Evolutionary conservation across 2,329 filamentous ascomycete species (phyloP).

Genomic region (Aspergillus ruber): DNA sequence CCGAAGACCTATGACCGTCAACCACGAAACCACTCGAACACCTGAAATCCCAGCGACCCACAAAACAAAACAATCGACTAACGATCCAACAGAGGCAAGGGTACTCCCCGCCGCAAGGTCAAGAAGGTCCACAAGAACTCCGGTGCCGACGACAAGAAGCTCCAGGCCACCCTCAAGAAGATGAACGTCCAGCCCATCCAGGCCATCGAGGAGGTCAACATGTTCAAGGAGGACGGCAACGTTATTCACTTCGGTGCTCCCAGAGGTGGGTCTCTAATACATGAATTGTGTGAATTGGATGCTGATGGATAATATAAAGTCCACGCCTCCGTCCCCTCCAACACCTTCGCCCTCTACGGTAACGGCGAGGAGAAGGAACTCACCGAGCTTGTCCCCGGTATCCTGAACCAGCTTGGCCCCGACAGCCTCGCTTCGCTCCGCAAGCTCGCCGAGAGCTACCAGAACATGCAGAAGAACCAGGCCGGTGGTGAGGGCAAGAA

Average conservation of each 20-base stretch:
- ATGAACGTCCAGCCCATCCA: conserved; percentile 99
- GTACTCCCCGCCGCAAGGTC: conserved; percentile 92
- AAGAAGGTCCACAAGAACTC: conserved; percentile 95
- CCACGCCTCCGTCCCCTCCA: conserved; percentile 91
- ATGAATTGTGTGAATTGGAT: background rate
- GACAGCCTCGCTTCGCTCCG: conserved; percentile 95
- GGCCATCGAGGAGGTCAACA: conserved; percentile 99
- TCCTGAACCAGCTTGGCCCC: conserved; percentile 98
- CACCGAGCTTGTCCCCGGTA: conserved; percentile 96
- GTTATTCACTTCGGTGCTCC: conserved; percentile 98
- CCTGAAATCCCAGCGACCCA: background rate
- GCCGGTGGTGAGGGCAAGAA: conserved; percentile 68
- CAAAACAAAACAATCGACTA: conserved; percentile 13
- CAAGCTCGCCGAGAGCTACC: conserved; percentile 98
- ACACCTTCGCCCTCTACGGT: conserved; percentile 99
- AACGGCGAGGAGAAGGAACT: conserved; percentile 99
- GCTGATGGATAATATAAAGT: conserved; percentile 49
- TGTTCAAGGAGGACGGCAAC: conserved; percentile 99
- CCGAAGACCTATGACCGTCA: background rate
- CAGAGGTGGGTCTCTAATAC: conserved; percentile 64
- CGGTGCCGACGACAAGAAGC: conserved; percentile 98
- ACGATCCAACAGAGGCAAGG: conserved; percentile 69
- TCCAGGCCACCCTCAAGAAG: conserved; percentile 96
- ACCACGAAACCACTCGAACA: background rate
- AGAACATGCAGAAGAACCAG: conserved; percentile 95